Evolutionary conservation across 2,329 filamentous ascomycete species (phyloP).

Genomic region (Pyrenophora seminiperda): DNA sequence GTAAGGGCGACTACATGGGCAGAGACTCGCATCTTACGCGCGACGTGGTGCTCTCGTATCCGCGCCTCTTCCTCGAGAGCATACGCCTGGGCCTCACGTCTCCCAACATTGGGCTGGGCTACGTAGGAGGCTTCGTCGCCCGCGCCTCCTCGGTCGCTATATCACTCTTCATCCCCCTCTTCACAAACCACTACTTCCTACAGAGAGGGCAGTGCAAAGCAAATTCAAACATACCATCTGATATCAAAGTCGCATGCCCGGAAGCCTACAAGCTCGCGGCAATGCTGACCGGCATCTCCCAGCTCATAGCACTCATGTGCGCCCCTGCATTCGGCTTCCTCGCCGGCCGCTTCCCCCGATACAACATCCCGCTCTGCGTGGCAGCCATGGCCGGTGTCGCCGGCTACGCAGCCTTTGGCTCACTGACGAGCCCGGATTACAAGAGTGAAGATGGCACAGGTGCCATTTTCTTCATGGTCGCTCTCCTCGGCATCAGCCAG

Average conservation of each 20-base stretch:
- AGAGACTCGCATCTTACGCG: slow-evolving; percentile 37
- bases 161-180: slow-evolving; percentile 91
- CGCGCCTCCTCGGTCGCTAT: slow-evolving; percentile 94
- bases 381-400: slow-evolving; percentile 74
- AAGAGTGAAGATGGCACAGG: slow-evolving; percentile 70
- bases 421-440: slow-evolving; percentile 77
- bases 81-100: slow-evolving; percentile 71
- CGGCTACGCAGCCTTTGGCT: slow-evolving; percentile 78
- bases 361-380: slow-evolving; percentile 75
- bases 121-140: slow-evolving; percentile 92
- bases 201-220: slow-evolving; percentile 75
- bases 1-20: slow-evolving; percentile 30
- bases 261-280: slow-evolving; percentile 87
- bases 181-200: slow-evolving; percentile 89
- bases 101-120: slow-evolving; percentile 80
- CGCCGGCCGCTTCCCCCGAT: slow-evolving; percentile 66
- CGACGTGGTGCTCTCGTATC: slow-evolving; percentile 65
- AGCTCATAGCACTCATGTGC: slow-evolving; percentile 81
- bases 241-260: slow-evolving; percentile 83
- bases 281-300: slow-evolving; percentile 85
- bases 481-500: slow-evolving; percentile 86
- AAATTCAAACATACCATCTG: slow-evolving; percentile 52
- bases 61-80: slow-evolving; percentile 49
- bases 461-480: slow-evolving; percentile 74
- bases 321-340: slow-evolving; percentile 88